These are phyloP conservation scores for Phytophthora pseudosyringae DNA, from an alignment of 352 stramenopile genomes.

Conservation along the genomic window DNA sequence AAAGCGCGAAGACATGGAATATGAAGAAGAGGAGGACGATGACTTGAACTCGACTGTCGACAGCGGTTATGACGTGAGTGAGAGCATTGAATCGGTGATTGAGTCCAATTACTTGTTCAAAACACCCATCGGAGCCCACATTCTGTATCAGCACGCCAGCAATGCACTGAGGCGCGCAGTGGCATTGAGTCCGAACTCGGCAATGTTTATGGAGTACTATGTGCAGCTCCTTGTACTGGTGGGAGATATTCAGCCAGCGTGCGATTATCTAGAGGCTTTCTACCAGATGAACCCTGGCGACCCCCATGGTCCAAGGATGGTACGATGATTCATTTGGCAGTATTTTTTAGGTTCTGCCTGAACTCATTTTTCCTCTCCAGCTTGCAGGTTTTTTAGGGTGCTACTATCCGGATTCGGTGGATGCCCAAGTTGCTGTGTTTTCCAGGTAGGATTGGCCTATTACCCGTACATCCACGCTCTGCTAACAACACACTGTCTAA, in stretches of 20 bases:
- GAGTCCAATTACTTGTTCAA: constrained; percentile 72
- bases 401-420: constrained; percentile 56
- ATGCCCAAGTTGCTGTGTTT: constrained; percentile 48
- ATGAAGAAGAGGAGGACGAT: constrained; percentile 36
- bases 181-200: constrained; percentile 57
- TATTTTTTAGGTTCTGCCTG: constrained; percentile 8
- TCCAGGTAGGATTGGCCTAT: constrained; percentile 23
- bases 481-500: constrained; percentile 9
- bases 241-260: constrained; percentile 63
- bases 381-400: constrained; percentile 48
- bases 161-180: constrained; percentile 66
- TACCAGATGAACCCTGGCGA: constrained; percentile 63
- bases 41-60: constrained; percentile 18
- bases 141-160: constrained; percentile 75
- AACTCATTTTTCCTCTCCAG: constrained; percentile 20
- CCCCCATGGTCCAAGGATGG: constrained; percentile 73
- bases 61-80: constrained; percentile 13
- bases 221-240: constrained; percentile 72
- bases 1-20: constrained; percentile 35
- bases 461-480: background rate
- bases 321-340: constrained; percentile 32
- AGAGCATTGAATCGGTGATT: constrained; percentile 52
- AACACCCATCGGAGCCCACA: constrained; percentile 64
- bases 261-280: constrained; percentile 78
- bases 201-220: constrained; percentile 76